Base-by-base conservation (phyloP, 1,284 basidiomycete genomes). In the Cystobasidium pallidum region DNA sequence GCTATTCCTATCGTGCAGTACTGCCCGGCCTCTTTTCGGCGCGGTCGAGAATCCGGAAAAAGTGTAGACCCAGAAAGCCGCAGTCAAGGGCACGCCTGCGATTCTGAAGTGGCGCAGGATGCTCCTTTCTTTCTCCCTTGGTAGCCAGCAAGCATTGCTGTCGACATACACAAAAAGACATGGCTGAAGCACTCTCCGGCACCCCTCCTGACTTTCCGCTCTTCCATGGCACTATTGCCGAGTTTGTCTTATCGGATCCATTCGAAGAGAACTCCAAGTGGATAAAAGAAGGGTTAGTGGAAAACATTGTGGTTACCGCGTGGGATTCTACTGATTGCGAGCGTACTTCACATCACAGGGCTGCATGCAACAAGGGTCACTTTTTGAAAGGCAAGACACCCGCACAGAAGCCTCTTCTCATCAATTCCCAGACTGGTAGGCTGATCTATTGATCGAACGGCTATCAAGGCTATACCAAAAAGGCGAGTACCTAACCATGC, bases 351-450 rank as follows among this genome's bases (percentile, higher is more conserved):
- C 51, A n/a, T 19, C 8, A 28, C 51, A 66, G 64, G 41, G 34
- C 39, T 30, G n/a, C 68, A n/a, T 43, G 30, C 49, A 71, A 71
- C 39, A 51, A 55, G 32, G 68, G 68, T 0, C 68, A 71, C 61
- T 71, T 30, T 19, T 21, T 71, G 13, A 57, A 63, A 21, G 68
- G 47, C 3, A 54, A 55, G 52, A 54, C 59, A 17, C 68, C 59
- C 17, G 68, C 61, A 7, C 59, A 71, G 21, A 71, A 71, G 59
- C 54, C 68, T 49, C 32, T 59, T 43, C 59, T 71, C 21, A 43
- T 71, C 52, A 71, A 63, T 43, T 59, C 67, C 7, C 45, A 47
- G 45, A 70, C 67, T 34, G 67, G 67, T 70, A 28, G 34, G 51
- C 24, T 4, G 26, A 13, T 39, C 24, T 21, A 11, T 55, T 66